phyloP scores from a whole-genome alignment of 768 basidiomycete species.

The Leccinum incarnatum region DNA sequence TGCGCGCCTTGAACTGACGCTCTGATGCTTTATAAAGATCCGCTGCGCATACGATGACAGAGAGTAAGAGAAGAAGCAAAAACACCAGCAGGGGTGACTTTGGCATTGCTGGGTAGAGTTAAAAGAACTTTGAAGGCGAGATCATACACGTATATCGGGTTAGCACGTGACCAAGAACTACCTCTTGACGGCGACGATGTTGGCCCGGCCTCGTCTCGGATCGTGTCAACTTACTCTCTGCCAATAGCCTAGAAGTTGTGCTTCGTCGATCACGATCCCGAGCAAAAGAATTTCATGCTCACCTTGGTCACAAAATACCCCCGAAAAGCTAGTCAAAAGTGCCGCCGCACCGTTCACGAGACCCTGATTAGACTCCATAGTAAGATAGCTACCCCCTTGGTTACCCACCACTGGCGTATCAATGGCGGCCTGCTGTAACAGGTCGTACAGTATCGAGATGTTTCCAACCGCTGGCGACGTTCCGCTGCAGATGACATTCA shows the following conservation, averaged over 20 bases:
- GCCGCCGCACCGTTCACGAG: conserved; percentile 40
- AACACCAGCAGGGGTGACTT: conserved; percentile 25
- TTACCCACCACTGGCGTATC: conserved; percentile 50
- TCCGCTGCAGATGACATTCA: conserved; percentile 24
- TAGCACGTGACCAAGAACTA: conserved; percentile 27
- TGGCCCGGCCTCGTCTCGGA: conserved; percentile 9
- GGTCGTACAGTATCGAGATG: conserved; percentile 41
- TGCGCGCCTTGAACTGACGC: conserved; percentile 52
- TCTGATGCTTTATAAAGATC: conserved; percentile 85
- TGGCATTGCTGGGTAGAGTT: conserved; percentile 20
- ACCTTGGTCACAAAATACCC: conserved; percentile 53
- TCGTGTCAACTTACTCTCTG: conserved; percentile 37
- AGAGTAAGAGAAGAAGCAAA: conserved; percentile 33
- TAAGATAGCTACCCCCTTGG: conserved; percentile 49
- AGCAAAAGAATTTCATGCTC: background rate
- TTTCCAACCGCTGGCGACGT: conserved; percentile 39
- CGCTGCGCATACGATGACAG: conserved; percentile 42
- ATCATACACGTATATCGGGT: conserved; percentile 29
- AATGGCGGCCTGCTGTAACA: conserved; percentile 44
- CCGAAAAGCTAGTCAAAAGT: conserved; percentile 42
- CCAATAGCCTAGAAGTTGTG: conserved; percentile 43
- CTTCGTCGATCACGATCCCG: background rate
- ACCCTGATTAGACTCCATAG: conserved; percentile 51
- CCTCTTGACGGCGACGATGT: conserved; percentile 12
- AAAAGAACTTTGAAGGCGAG: background rate